These are phyloP conservation scores for Candida gigantensis DNA, from an alignment of 1,139 yeast species.

Conservation along the genomic window DNA sequence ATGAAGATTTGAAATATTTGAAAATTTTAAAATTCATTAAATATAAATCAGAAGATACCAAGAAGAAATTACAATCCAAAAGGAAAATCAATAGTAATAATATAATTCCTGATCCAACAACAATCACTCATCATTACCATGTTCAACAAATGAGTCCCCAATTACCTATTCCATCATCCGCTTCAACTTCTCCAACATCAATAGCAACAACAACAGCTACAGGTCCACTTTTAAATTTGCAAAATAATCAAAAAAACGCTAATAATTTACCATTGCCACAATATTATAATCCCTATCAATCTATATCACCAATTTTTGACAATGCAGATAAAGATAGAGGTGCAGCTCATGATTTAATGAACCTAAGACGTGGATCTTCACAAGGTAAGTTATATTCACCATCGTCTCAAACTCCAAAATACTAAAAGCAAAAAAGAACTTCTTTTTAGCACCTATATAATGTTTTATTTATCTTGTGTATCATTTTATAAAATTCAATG, in stretches of 20 bases:
- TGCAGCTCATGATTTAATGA: constrained; percentile 15
- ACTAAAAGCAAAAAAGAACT: too few relatives aligned
- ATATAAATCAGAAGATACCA: constrained; percentile 32
- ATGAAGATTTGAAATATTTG: constrained; percentile 49
- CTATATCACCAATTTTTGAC: constrained; percentile 4
- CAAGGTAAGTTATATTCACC: constrained; percentile 4
- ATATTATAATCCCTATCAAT: constrained; percentile 6
- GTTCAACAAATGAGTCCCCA: too few relatives aligned
- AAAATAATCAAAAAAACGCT: background rate
- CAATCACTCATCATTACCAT: constrained; percentile 11
- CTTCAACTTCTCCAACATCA: constrained; percentile 1
- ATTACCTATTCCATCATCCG: too few relatives aligned
- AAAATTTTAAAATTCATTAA: constrained; percentile 45
- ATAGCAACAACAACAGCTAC: background rate
- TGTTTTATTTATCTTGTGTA: too few relatives aligned
- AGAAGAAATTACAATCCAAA: constrained; percentile 9
- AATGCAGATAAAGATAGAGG: constrained; percentile 10
- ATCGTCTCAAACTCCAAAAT: background rate
- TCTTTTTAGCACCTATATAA: too few relatives aligned
- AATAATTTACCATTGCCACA: constrained; percentile 6
- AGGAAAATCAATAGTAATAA: background rate
- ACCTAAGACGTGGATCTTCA: constrained; percentile 12
- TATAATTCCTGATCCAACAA: constrained; percentile 9
- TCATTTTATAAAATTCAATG: too few relatives aligned
- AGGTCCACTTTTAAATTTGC: background rate